phyloP scores from a whole-genome alignment of 768 basidiomycete species.

The Tulasnella sp. region DNA sequence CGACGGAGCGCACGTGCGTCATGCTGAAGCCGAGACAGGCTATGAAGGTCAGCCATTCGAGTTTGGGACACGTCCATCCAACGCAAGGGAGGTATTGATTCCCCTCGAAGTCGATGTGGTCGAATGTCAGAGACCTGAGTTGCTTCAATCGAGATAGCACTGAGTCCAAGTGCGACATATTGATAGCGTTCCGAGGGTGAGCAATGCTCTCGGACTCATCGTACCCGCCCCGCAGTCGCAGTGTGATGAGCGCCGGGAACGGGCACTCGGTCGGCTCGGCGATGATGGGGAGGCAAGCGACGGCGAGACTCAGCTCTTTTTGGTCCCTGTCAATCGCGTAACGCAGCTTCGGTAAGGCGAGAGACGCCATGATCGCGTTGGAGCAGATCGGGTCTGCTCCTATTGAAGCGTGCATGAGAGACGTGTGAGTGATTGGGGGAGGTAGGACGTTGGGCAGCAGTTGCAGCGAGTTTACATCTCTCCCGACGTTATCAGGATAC shows the following conservation, averaged over 20 bases:
- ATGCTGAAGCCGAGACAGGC: neutral
- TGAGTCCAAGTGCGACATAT: neutral
- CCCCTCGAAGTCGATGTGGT: neutral
- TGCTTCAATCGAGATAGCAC: neutral
- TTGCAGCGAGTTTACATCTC: neutral
- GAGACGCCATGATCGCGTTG: neutral
- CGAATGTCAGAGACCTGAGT: neutral
- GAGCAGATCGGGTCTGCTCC: neutral
- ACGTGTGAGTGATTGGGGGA: neutral
- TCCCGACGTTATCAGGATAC: neutral
- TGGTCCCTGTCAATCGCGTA: neutral
- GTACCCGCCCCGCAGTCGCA: neutral
- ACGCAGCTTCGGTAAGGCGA: neutral
- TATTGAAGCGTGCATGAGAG: neutral
- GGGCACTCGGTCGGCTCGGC: neutral
- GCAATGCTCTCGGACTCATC: neutral
- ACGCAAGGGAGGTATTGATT: neutral
- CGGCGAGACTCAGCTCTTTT: neutral
- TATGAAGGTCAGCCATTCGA: neutral
- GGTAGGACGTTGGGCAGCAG: neutral
- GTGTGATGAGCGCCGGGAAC: neutral
- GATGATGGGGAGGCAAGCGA: neutral
- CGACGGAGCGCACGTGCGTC: neutral
- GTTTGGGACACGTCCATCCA: neutral
- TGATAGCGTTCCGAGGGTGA: neutral